A percentile compares a stretch with the other conserved stretches of the same genome.
phyloP scores from a whole-genome alignment of 2,329 filamentous ascomycete species.

The Fusarium sp. region DNA sequence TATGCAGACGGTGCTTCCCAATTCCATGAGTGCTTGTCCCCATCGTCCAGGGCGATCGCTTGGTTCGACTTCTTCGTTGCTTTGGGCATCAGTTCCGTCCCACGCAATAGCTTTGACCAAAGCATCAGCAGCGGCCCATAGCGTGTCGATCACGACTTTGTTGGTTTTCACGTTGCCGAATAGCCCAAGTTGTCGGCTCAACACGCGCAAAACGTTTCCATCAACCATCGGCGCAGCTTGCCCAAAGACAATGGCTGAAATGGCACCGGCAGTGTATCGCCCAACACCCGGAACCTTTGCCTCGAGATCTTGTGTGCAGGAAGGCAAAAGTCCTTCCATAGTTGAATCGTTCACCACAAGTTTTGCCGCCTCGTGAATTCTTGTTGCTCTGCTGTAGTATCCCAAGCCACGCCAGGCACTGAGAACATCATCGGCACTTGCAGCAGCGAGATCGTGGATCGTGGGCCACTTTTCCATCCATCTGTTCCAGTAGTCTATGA shows the following conservation, averaged over 20 bases:
- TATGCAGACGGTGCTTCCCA: slow-evolving; percentile 69
- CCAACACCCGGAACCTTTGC: slow-evolving; percentile 67
- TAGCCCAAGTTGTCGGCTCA: slow-evolving; percentile 68
- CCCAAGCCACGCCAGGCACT: slow-evolving; percentile 69
- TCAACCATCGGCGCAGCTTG: slow-evolving; percentile 68
- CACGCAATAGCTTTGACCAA: slow-evolving; percentile 62
- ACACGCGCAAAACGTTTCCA: slow-evolving; percentile 69
- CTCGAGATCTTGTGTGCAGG: slow-evolving; percentile 55
- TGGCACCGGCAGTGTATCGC: slow-evolving; percentile 69
- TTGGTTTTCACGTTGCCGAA: slow-evolving; percentile 66
- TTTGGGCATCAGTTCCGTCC: slow-evolving; percentile 44
- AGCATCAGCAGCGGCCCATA: slow-evolving; percentile 67
- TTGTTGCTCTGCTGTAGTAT: slow-evolving; percentile 71
- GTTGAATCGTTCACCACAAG: slow-evolving; percentile 55
- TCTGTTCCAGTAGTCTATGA: slow-evolving; percentile 69
- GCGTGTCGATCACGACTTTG: slow-evolving; percentile 59
- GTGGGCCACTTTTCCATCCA: slow-evolving; percentile 71
- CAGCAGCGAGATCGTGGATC: slow-evolving; percentile 63
- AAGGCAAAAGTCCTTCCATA: slow-evolving; percentile 61
- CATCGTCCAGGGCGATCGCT: slow-evolving; percentile 66
- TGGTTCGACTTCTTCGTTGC: slow-evolving; percentile 38
- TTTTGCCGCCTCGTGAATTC: slow-evolving; percentile 66
- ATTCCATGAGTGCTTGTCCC: slow-evolving; percentile 73
- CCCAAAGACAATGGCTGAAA: slow-evolving; percentile 71
- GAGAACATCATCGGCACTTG: slow-evolving; percentile 64